Evolutionary conservation across 2,329 filamentous ascomycete genomes (phyloP), one percentile per base, ranked within the genome.

Genomic region (Sclerotinia subarctica): DNA sequence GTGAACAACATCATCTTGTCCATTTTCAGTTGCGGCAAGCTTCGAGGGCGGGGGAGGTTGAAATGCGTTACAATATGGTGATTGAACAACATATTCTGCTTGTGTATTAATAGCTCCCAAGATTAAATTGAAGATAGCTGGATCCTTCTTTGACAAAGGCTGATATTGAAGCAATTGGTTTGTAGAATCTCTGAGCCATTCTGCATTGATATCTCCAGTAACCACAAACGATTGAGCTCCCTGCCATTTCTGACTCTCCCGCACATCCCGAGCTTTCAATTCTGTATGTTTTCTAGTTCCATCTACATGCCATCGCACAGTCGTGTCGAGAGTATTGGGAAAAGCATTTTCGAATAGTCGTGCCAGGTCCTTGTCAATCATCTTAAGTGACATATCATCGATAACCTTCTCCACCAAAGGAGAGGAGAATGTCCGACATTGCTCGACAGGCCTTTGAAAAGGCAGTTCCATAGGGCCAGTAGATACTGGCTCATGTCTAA

Each of bases 61-160:
- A 79, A 98, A 99, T 24, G 95, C 95, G 78, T 99, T 98, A 84
- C 95, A 99, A 81, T 98, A 99, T 0, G 95, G 95, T 1, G 91
- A 93, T 75, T 92, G 88, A 70, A 98, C 97, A 53, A 99, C 92
- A 76, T 93, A 98, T 78, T 98, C 94, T 21, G 92, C 86, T 80
- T 99, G 95, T 0, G 95, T 98, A 78, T 97, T 96, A 80, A 98
- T 97, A 53, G 94, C 94, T 29, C 95, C 95, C 1, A 96, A 82
- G 35, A 99, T 93, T 65, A 99, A 82, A 70, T 86, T 89, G 77
- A 90, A 88, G 63, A 99, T 89, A 53, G 85, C 85, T 51, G 87
- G 86, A 76, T 98, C 94, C 71, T 92, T 92, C 75, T 88, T 92
- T 2, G 94, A 91, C 32, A 99, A 82, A 0, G 86, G 82, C 77